phyloP scores from a whole-genome alignment of 805 yeast genomes.

The Candida ascalaphidarum region DNA sequence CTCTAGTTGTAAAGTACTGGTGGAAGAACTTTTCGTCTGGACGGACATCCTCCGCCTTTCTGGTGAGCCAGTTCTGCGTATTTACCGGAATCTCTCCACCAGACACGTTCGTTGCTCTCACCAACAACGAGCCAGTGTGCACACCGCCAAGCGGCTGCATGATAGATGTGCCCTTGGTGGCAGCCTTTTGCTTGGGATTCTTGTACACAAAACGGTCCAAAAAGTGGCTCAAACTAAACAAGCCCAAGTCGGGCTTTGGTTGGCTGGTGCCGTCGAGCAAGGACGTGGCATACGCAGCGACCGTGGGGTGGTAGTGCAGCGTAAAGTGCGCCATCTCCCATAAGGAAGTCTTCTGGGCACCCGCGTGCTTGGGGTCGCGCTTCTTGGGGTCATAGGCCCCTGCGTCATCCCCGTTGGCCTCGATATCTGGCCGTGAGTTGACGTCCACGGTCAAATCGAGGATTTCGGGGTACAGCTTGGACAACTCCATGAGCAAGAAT shows the following conservation, averaged over 20 bases:
- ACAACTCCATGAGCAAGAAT: slow-evolving; percentile 61
- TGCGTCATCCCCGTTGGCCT: slow-evolving; percentile 4
- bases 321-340: slow-evolving; percentile 81
- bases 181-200: slow-evolving; percentile 73
- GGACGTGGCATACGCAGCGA: slow-evolving; percentile 68
- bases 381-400: slow-evolving; percentile 87
- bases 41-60: slow-evolving; percentile 53
- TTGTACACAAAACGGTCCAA: slow-evolving; percentile 92
- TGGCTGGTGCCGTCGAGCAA: slow-evolving; percentile 42
- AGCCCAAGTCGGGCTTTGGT: slow-evolving; percentile 82
- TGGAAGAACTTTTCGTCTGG: slow-evolving; percentile 88
- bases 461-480: slow-evolving; percentile 55
- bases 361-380: slow-evolving; percentile 89
- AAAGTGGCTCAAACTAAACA: slow-evolving; percentile 83
- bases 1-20: slow-evolving; percentile 69
- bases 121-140: slow-evolving; percentile 61
- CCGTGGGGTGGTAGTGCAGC: slow-evolving; percentile 88
- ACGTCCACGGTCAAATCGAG: slow-evolving; percentile 50
- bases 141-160: slow-evolving; percentile 96
- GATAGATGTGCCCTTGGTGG: slow-evolving; percentile 79
- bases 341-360: slow-evolving; percentile 70
- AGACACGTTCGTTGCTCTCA: slow-evolving; percentile 45
- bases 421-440: slow-evolving; percentile 36
- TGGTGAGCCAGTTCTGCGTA: slow-evolving; percentile 74
- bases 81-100: slow-evolving; percentile 61